Evolutionary conservation across 768 basidiomycete genomes (phyloP), one percentile per base, ranked within the genome.

Genomic region (Leccinum disarticulatum): DNA sequence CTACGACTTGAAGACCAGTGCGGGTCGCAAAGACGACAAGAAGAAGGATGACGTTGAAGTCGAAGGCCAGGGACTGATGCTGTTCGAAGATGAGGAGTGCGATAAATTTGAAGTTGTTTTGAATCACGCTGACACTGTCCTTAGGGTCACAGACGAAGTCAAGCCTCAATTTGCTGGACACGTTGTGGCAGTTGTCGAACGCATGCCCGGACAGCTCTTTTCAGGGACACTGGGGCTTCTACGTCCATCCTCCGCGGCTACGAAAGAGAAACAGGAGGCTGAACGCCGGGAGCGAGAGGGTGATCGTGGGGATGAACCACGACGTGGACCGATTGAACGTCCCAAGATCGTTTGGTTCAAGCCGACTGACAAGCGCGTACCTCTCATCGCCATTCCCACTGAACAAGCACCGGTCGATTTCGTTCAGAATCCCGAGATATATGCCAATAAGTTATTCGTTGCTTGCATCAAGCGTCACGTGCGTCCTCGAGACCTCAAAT

Each of bases 311-410:
- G 90, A 92, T 59, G 91, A 93, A 70, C 89, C 89, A 30, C 83
- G 88, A 66, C 87, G 89, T 49, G 81, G 79, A 30, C 86, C 87
- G 1, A 86, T 90, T 48, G 93, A 95, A 73, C 87, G 95, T 43
- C 96, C 96, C 63, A 98, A 98, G 82, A 99, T 99, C 64, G 95
- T 99, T 50, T 99, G 97, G 97, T 98, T 99, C 83, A 96, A 98
- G 78, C 97, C 97, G 4, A 98, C 96, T 28, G 95, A 98, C 79
- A 99, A 99, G 75, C 91, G 97, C 58, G 97, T 99, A 1, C 97
- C 97, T 48, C 82, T 98, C 46, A 98, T 99, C 68, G 97, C 97
- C 57, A 99, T 99, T 62, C 96, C 95, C 8, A 98, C 97, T 7
- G 97, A 99, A 69, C 97, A 99, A 75, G 96, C 97, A 0, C 97